These are phyloP conservation scores for Pythium plurisporium DNA, from an alignment of 352 stramenopile species.

Conservation along the genomic window DNA sequence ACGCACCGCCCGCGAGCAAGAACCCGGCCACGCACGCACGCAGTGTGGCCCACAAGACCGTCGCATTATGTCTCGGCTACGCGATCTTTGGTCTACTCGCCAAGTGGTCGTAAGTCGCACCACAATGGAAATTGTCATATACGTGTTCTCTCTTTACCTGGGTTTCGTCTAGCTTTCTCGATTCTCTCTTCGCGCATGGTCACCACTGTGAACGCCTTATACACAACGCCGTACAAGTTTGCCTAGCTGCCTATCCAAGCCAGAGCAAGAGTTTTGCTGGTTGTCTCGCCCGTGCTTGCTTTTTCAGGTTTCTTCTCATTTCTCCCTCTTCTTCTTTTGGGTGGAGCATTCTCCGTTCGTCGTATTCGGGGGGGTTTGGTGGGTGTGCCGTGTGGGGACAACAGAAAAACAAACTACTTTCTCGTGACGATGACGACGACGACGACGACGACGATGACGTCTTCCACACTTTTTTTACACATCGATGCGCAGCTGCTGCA, in stretches of 20 bases:
- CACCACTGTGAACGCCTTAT: conserved; percentile 17
- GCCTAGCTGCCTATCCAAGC: conserved; percentile 2
- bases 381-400: conserved; percentile 5
- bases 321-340: conserved; percentile 11
- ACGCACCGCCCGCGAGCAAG: conserved; percentile 25
- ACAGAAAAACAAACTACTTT: conserved; percentile 9
- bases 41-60: conserved; percentile 35
- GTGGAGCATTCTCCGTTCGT: too few relatives aligned
- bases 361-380: too few relatives aligned
- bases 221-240: conserved; percentile 19
- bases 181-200: conserved; percentile 13
- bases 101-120: conserved; percentile 78
- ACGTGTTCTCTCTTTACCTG: not conserved
- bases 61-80: conserved; percentile 60
- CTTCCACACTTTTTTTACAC: conserved; percentile 17
- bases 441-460: conserved; percentile 4
- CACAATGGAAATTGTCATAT: not conserved
- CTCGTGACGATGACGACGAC: conserved; percentile 22
- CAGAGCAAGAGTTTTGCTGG: not conserved
- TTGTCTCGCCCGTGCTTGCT: not conserved
- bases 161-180: not conserved
- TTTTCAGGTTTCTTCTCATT: not conserved
- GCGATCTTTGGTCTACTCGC: conserved; percentile 68
- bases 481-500: conserved; percentile 70
- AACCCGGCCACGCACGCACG: conserved; percentile 10